Evolutionary conservation across 257 asterid species (phyloP).

Genomic region (Jacaranda mimosifolia): DNA sequence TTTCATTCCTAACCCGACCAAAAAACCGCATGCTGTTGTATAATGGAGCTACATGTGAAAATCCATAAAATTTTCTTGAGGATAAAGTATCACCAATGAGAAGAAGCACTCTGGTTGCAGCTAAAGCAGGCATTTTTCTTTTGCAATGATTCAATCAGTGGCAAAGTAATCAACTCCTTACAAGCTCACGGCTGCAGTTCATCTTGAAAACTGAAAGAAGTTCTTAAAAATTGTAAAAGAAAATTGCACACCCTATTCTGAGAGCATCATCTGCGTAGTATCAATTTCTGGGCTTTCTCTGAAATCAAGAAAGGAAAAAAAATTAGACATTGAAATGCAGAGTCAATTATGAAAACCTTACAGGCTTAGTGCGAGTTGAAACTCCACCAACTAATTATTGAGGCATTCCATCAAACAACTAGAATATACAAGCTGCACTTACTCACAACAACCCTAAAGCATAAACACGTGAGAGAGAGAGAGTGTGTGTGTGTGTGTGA

Average conservation of each 20-base stretch:
- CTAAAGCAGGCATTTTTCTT: constrained; percentile 56
- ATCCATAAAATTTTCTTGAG: constrained; percentile 44
- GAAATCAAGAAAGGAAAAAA: constrained; percentile 19
- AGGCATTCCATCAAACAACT: constrained; percentile 60
- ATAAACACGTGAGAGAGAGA: background rate
- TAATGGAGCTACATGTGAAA: constrained; percentile 53
- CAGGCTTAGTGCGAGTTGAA: constrained; percentile 9
- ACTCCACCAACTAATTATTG: background rate
- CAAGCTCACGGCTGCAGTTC: constrained; percentile 14
- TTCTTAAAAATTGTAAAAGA: constrained; percentile 16
- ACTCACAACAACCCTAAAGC: constrained; percentile 8
- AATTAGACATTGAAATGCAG: background rate
- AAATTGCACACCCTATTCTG: constrained; percentile 22
- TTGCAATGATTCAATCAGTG: constrained; percentile 2
- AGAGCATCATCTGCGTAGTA: constrained; percentile 1
- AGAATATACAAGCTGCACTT: constrained; percentile 30
- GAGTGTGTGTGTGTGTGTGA: background rate
- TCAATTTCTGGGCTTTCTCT: constrained; percentile 34
- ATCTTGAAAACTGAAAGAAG: constrained; percentile 10
- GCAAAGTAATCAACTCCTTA: constrained; percentile 31
- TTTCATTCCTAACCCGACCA: constrained; percentile 42
- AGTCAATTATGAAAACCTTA: background rate
- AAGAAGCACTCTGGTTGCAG: constrained; percentile 57
- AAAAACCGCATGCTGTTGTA: constrained; percentile 49
- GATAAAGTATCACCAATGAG: constrained; percentile 58